Evolutionary conservation across 495 filamentous ascomycete species (phyloP).

Genomic region (Podospora tetraspora): DNA sequence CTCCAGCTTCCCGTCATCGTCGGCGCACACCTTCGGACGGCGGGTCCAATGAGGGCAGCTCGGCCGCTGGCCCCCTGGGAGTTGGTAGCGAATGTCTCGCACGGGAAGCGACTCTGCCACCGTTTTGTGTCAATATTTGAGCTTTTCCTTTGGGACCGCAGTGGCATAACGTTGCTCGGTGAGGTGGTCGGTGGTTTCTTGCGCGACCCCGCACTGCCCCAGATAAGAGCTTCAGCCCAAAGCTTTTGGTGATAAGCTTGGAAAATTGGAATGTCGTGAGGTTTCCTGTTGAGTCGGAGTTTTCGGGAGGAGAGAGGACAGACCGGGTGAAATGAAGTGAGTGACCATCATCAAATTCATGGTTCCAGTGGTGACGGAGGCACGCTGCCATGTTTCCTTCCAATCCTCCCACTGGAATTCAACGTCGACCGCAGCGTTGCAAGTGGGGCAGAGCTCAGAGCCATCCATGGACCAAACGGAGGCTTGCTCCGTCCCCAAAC

Average conservation of each 20-base stretch:
- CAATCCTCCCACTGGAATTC: not conserved
- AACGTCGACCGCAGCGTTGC: not conserved
- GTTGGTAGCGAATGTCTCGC: not conserved
- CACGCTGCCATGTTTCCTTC: not conserved
- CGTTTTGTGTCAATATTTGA: not conserved
- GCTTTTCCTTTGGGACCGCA: not conserved
- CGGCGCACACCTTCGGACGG: not conserved
- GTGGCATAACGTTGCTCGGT: too few species aligned
- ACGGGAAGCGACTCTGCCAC: not conserved
- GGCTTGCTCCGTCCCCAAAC: not conserved
- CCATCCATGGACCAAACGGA: not conserved
- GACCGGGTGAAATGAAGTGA: not conserved
- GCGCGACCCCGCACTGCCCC: not conserved
- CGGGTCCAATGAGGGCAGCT: not conserved
- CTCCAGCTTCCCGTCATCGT: too few species aligned
- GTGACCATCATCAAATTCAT: not conserved
- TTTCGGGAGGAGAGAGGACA: not conserved
- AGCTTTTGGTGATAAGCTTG: not conserved
- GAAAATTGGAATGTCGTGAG: not conserved
- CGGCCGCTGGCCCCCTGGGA: not conserved
- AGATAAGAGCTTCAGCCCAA: not conserved
- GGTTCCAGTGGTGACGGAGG: not conserved
- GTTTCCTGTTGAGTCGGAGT: not conserved
- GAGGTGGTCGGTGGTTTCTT: not conserved
- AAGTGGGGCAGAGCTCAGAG: not conserved